A percentile compares a stretch with the other conserved stretches of the same genome.
phyloP scores from a whole-genome alignment of 1,284 basidiomycete genomes.

The Sporisorium reilianum region DNA sequence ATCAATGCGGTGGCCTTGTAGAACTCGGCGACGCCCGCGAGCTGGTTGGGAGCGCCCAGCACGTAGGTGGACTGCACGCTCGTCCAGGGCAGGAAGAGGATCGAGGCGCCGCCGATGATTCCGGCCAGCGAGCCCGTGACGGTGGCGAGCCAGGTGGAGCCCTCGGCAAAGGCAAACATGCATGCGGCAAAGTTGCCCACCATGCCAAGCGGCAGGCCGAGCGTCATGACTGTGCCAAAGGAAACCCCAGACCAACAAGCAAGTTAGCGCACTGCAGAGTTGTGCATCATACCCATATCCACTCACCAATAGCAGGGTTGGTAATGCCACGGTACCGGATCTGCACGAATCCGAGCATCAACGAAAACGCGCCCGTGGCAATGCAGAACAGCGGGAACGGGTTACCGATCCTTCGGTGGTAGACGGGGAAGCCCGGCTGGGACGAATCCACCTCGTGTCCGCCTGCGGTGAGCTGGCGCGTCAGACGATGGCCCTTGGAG shows the following conservation, averaged over 20 bases:
- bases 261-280: no score
- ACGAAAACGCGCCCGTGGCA: slow-evolving; percentile 45
- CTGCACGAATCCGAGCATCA: slow-evolving; percentile 43
- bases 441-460: slow-evolving; percentile 47
- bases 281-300: no score
- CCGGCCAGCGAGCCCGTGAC: slow-evolving; percentile 41
- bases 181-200: slow-evolving; percentile 53
- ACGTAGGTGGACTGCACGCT: slow-evolving; percentile 52
- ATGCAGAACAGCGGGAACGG: slow-evolving; percentile 53
- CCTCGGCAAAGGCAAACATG: slow-evolving; percentile 56
- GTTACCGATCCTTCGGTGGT: slow-evolving; percentile 55
- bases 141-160: slow-evolving; percentile 55
- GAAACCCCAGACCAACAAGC: no score
- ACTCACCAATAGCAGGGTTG: slow-evolving; percentile 43
- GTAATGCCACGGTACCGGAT: slow-evolving; percentile 28
- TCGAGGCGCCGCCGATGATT: slow-evolving; percentile 33
- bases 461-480: slow-evolving; percentile 38
- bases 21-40: slow-evolving; percentile 20
- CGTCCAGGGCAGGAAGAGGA: slow-evolving; percentile 60
- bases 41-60: slow-evolving; percentile 18
- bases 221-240: slow-evolving; percentile 19
- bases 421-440: slow-evolving; percentile 50
- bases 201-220: slow-evolving; percentile 52
- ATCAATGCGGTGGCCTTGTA: slow-evolving; percentile 42
- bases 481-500: slow-evolving; percentile 35